Base-by-base conservation (phyloP, 106 monocot genomes). In the Triglochin maritima region DNA sequence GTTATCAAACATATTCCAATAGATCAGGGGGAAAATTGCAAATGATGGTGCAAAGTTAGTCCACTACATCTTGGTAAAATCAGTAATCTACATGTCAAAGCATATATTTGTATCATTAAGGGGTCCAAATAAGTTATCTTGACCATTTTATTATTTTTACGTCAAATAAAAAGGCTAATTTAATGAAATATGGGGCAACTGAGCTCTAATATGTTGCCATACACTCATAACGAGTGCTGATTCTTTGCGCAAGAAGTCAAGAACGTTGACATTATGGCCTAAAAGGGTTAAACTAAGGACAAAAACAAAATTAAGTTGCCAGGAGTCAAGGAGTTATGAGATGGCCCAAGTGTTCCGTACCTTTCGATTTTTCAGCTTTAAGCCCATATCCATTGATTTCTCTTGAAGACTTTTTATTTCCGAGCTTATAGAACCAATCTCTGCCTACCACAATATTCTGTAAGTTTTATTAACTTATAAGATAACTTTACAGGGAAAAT, bases 381-480 rank as follows among this genome's bases (percentile, higher is more conserved):
- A 69, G 53, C 90, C 96, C 96, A 96, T 96, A 78, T 90, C 96
- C 87, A 96, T 84, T 47, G 96, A 96, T 77, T 88, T 96, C 69
- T 91, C 96, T 59, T 96, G 96, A 79, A 96, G 90, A 63, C 74
- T 83, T 79, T 88, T 96, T 67, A 96, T 96, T 65, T 96, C 90
- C n/a, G 88, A 96, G 74, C 96, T 96, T 78, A 96, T 96, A 43
- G 96, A 96, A 65, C 96, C 91, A 74, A 96, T 96, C 76, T 96
- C 96, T 70, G 79, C 81, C 96, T 91, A 82, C 63, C 57, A 79
- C 12, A 79, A 76, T 14, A 46, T 49, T 68, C 53, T 50, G 57
- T 64, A 63, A 60, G 74, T 64, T 70, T 68, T 72, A 67, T 63
- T 69, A 60, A 84, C 47, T 63, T 72, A 62, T 55, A 72, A 72